A percentile compares a stretch with the other conserved stretches of the same genome.
These are phyloP conservation scores for Metschnikowia cerradonensis DNA, from an alignment of 805 yeast genomes.

Conservation along the genomic window DNA sequence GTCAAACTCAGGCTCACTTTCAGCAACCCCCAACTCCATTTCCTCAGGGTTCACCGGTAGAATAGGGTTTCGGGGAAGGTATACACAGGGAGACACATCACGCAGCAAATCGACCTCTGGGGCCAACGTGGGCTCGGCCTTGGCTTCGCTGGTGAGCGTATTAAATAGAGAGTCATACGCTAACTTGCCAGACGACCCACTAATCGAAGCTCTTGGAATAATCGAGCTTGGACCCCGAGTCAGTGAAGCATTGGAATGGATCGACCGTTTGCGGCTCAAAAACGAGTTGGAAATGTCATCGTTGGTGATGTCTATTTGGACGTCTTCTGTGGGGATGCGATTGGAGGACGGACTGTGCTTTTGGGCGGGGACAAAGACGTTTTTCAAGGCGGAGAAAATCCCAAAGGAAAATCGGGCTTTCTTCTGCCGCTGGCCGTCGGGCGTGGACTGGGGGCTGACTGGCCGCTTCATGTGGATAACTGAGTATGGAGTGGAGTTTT, in stretches of 20 bases:
- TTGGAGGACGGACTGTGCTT: background rate
- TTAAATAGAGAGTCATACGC: conserved; percentile 11
- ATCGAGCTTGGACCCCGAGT: conserved; percentile 4
- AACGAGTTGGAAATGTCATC: background rate
- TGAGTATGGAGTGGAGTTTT: background rate
- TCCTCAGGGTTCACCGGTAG: conserved; percentile 16
- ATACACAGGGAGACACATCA: conserved; percentile 16
- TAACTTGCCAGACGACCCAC: conserved; percentile 5
- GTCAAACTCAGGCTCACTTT: conserved; percentile 28
- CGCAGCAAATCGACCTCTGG: conserved; percentile 7
- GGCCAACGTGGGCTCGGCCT: conserved; percentile 3
- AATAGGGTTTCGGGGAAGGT: conserved; percentile 12
- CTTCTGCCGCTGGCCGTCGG: conserved; percentile 7
- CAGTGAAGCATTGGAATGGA: background rate
- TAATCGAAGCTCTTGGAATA: conserved; percentile 13
- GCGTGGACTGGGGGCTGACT: conserved; percentile 14
- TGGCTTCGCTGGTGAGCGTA: conserved; percentile 7
- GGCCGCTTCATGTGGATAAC: conserved; percentile 15
- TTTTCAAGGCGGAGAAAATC: conserved; percentile 13
- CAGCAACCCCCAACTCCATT: conserved; percentile 5
- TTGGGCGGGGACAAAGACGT: conserved; percentile 1
- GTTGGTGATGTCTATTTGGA: background rate
- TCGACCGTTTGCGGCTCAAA: background rate
- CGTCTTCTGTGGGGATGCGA: background rate
- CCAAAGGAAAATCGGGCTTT: conserved; percentile 11